Evolutionary conservation across 2,329 filamentous ascomycete genomes (phyloP).

Genomic region (Penicillium sp.): DNA sequence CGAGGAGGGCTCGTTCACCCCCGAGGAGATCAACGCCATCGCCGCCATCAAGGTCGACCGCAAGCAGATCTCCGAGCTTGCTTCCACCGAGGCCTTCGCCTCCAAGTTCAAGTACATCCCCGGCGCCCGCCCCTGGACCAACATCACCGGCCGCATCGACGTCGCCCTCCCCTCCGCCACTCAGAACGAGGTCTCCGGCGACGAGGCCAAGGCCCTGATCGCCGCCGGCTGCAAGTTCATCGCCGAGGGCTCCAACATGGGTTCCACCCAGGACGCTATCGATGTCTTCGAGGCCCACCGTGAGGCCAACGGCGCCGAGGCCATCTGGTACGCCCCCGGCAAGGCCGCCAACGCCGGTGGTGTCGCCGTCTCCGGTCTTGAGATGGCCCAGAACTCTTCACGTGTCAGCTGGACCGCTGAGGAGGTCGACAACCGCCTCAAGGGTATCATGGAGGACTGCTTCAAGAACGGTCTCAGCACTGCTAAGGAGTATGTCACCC

Average conservation of each 20-base stretch:
- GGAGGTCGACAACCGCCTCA: slow-evolving; percentile 89
- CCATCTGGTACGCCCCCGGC: slow-evolving; percentile 94
- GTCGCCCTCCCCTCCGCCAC: slow-evolving; percentile 91
- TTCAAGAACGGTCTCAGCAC: slow-evolving; percentile 89
- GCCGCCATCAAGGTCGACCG: slow-evolving; percentile 84
- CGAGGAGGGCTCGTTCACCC: slow-evolving; percentile 69
- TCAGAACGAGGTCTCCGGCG: slow-evolving; percentile 93
- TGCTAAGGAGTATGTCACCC: slow-evolving; percentile 81
- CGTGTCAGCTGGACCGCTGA: slow-evolving; percentile 82
- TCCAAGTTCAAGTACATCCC: slow-evolving; percentile 81
- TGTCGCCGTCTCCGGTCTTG: slow-evolving; percentile 93
- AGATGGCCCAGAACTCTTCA: slow-evolving; percentile 98
- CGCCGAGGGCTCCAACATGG: slow-evolving; percentile 98
- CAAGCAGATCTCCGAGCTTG: slow-evolving; percentile 75
- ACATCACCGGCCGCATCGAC: slow-evolving; percentile 80
- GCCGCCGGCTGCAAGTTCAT: slow-evolving; percentile 77
- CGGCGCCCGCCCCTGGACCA: slow-evolving; percentile 85
- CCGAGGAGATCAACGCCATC: slow-evolving; percentile 77
- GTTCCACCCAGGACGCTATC: slow-evolving; percentile 93
- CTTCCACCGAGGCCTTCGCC: slow-evolving; percentile 56
- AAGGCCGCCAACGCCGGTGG: slow-evolving; percentile 98
- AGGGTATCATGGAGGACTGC: slow-evolving; percentile 91
- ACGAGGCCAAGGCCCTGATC: slow-evolving; percentile 84
- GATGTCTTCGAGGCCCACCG: slow-evolving; percentile 85
- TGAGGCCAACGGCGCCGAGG: slow-evolving; percentile 58